Percentiles rank a stretch among this genome's conserved stretches.
These are phyloP conservation scores for Talaromyces sp. DNA, from an alignment of 2,329 filamentous ascomycete species.

Conservation along the genomic window DNA sequence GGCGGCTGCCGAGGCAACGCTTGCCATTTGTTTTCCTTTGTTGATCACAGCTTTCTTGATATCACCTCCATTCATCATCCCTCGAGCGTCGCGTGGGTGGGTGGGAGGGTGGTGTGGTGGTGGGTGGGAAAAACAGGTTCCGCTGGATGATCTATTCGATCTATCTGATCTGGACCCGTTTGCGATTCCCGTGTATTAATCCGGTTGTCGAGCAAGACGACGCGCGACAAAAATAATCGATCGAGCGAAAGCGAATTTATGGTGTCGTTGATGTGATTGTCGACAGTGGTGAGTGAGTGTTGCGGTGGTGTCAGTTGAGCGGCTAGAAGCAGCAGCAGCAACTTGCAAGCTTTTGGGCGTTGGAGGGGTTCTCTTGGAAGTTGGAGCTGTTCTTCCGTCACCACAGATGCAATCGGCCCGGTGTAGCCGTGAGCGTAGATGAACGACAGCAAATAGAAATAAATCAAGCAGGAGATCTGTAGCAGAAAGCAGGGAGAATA, in stretches of 20 bases:
- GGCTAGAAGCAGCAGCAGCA: neutral
- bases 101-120: constrained; percentile 7
- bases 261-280: neutral
- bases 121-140: neutral
- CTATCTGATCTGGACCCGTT: neutral
- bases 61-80: constrained; percentile 61
- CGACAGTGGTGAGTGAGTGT: neutral
- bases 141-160: neutral
- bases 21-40: constrained; percentile 63
- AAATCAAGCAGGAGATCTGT: neutral
- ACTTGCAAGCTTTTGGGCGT: constrained; percentile 9
- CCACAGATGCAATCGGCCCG: neutral
- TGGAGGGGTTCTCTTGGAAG: constrained; percentile 6
- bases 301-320: neutral
- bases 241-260: neutral
- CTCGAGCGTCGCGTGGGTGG: constrained; percentile 11
- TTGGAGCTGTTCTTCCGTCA: constrained; percentile 4
- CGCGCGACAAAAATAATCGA: neutral
- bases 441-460: neutral
- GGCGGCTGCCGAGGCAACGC: constrained; percentile 42
- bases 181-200: neutral
- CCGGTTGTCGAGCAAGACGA: neutral
- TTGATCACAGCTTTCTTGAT: constrained; percentile 63
- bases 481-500: neutral
- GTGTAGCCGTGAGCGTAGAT: neutral